Conservation (phyloP, 1,284 basidiomycete species). For the Leccinum subatratum region DNA sequence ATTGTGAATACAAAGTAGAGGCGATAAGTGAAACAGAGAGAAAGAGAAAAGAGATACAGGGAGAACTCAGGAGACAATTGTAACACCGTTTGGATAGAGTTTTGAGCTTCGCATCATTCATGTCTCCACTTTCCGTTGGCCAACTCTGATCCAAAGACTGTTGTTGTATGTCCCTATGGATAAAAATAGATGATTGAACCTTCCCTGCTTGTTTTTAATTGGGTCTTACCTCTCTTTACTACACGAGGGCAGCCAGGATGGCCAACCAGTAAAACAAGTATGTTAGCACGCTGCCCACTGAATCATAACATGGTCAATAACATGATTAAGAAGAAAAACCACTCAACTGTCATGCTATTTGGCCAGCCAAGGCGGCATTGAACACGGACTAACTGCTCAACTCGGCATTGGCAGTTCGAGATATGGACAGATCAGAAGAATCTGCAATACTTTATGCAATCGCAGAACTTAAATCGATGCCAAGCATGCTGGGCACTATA, state of each 20-base stretch:
- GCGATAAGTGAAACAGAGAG: no score
- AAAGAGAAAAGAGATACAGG: no score
- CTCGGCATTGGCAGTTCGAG: conserved; percentile 48
- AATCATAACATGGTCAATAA: background rate
- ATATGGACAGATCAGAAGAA: background rate
- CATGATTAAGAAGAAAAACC: background rate
- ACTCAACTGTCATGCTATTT: no score
- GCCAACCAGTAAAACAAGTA: conserved; percentile 82
- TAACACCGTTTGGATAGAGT: background rate
- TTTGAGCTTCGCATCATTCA: conserved; percentile 21
- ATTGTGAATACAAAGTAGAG: no score
- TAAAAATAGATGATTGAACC: background rate
- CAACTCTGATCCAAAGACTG: conserved; percentile 41
- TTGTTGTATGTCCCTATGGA: conserved; percentile 41
- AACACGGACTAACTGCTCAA: conserved; percentile 72
- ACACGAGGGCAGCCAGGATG: conserved; percentile 58
- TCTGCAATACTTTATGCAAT: background rate
- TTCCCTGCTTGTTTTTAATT: background rate
- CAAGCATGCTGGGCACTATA: background rate
- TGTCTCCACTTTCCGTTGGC: conserved; percentile 36
- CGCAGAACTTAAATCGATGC: background rate
- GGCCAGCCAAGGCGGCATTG: conserved; percentile 69
- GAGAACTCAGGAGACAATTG: no score
- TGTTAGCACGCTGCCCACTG: conserved; percentile 63
- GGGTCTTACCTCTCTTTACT: conserved; percentile 49